Percentiles rank a stretch among this genome's conserved stretches.
These are phyloP conservation scores for Prunus persica DNA, from an alignment of 306 rosid genomes.

Conservation along the genomic window Prunus_persica_NCBIv2 NC_034011.1:18630001-18630500, in stretches of 20 bases:
- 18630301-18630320: background rate
- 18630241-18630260: background rate
- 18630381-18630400: constrained; percentile 53
- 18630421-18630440: constrained; percentile 78
- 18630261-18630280: background rate
- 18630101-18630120: background rate
- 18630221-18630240: background rate
- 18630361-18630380: constrained; percentile 76
- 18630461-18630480: constrained; percentile 65
- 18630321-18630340: constrained; percentile 9
- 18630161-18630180: background rate
- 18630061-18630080: constrained; percentile 18
- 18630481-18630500: constrained; percentile 88
- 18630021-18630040: background rate
- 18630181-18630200: background rate
- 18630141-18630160: background rate
- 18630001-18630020: background rate
- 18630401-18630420: constrained; percentile 76
- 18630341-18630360: constrained; percentile 40
- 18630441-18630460: constrained; percentile 88
- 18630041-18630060: background rate
- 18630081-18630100: background rate
- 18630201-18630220: constrained; percentile 14
- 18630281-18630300: background rate
- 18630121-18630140: background rate